These are phyloP conservation scores for Alternaria arbusti DNA, from an alignment of 2,329 filamentous ascomycete species.

Conservation along the genomic window DNA sequence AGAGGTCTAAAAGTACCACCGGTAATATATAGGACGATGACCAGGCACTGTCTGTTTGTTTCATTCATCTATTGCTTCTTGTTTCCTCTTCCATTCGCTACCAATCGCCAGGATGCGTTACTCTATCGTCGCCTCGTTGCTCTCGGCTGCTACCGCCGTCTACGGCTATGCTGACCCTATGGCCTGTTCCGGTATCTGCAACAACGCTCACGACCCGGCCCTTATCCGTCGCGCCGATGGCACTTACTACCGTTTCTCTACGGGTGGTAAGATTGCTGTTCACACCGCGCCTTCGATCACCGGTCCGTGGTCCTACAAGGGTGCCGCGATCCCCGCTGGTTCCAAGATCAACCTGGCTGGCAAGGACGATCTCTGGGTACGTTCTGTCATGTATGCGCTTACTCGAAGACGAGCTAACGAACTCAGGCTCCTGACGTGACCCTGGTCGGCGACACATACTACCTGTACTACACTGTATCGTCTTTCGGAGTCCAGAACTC, in stretches of 20 bases:
- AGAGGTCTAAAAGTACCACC: background rate
- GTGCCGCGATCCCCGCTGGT: slow-evolving; percentile 54
- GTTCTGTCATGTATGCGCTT: background rate
- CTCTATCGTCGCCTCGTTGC: slow-evolving; percentile 23
- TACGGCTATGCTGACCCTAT: slow-evolving; percentile 50
- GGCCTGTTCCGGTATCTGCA: slow-evolving; percentile 51
- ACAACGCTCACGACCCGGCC: slow-evolving; percentile 57
- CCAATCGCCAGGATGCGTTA: slow-evolving; percentile 21
- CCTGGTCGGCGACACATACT: slow-evolving; percentile 64
- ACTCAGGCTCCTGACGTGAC: slow-evolving; percentile 67
- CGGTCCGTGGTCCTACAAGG: slow-evolving; percentile 60
- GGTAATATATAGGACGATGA: background rate
- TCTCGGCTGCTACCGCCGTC: slow-evolving; percentile 23
- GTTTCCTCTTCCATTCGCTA: background rate
- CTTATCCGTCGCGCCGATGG: slow-evolving; percentile 58
- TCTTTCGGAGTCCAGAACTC: slow-evolving; percentile 66
- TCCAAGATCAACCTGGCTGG: slow-evolving; percentile 56
- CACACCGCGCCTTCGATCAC: slow-evolving; percentile 55
- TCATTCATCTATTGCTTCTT: background rate
- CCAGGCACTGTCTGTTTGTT: background rate
- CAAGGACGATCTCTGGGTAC: slow-evolving; percentile 59
- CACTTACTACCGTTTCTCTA: slow-evolving; percentile 62
- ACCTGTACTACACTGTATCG: slow-evolving; percentile 71
- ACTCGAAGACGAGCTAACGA: background rate
- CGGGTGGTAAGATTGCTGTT: slow-evolving; percentile 58